A percentile compares a stretch with the other conserved stretches of the same genome.
Evolutionary conservation across 176 grass and related monocot species (phyloP).

Genomic region (Tillandsia leiboldiana): DNA sequence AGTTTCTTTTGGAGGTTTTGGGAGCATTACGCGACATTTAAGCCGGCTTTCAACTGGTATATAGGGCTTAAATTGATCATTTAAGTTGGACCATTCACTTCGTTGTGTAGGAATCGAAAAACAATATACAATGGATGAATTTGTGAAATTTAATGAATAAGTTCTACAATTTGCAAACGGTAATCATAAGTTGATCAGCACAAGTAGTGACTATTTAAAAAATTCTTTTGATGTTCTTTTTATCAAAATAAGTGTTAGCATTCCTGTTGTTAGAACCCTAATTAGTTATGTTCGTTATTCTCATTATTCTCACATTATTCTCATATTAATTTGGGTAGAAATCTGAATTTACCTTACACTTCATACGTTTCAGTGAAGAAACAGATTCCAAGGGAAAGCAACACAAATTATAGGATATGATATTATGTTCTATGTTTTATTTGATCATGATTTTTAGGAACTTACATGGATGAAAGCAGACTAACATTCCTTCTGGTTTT

Average conservation of each 20-base stretch:
- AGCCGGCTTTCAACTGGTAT: conserved; percentile 70
- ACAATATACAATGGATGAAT: no score
- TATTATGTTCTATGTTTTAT: background rate
- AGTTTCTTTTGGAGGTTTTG: conserved; percentile 98
- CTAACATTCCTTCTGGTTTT: conserved; percentile 22
- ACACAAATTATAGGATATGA: background rate
- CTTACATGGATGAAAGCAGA: conserved; percentile 12
- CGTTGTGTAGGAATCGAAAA: no score
- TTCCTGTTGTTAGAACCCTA: no score
- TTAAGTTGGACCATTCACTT: no score
- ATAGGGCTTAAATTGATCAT: background rate
- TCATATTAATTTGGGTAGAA: background rate
- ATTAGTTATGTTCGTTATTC: no score
- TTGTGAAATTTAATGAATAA: no score
- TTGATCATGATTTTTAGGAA: background rate
- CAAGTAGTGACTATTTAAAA: no score
- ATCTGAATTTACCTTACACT: background rate
- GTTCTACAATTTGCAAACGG: no score
- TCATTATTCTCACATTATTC: no score
- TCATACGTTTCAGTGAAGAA: conserved; percentile 1
- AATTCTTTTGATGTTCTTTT: no score
- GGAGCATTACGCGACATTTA: conserved; percentile 84
- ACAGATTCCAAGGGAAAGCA: background rate
- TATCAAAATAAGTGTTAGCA: no score
- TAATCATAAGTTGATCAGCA: no score